Conservation (phyloP, 2,329 filamentous ascomycete genomes). For the Clarireedia sp. region DNA sequence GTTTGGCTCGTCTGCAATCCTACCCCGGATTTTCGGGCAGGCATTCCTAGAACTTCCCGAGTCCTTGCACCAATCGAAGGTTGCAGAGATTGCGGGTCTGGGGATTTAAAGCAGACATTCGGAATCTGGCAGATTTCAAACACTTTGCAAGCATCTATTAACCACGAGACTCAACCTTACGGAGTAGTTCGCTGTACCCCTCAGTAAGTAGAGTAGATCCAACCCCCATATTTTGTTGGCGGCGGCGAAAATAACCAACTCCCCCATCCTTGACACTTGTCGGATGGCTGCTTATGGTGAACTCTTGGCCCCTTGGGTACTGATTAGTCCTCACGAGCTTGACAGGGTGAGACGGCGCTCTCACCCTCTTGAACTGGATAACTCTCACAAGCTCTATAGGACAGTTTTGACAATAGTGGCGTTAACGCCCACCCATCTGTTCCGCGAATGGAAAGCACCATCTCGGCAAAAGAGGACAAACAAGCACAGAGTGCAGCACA, state of each 20-base stretch:
- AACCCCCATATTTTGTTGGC: too few relatives aligned
- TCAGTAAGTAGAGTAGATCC: too few relatives aligned
- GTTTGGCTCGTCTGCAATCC: not conserved
- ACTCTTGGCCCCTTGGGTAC: not conserved
- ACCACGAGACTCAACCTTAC: not conserved
- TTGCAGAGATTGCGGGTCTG: not conserved
- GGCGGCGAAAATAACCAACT: not conserved
- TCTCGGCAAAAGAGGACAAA: too few relatives aligned
- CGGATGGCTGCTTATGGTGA: not conserved
- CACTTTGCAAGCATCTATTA: not conserved
- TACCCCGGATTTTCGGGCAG: slow-evolving; percentile 9
- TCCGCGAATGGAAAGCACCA: too few relatives aligned
- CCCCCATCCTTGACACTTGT: not conserved
- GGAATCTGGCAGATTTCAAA: not conserved
- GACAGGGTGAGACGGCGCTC: too few relatives aligned
- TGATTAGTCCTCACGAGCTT: too few relatives aligned
- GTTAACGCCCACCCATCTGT: too few relatives aligned
- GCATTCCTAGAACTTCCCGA: not conserved
- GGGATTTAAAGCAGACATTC: not conserved
- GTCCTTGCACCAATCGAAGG: not conserved
- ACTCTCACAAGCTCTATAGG: too few relatives aligned
- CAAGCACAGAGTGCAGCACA: too few relatives aligned
- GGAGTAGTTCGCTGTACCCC: not conserved
- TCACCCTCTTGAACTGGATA: too few relatives aligned
- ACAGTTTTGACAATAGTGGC: too few relatives aligned